Conservation (phyloP, 305 asterid genomes). For the Petunia hybrid region DNA sequence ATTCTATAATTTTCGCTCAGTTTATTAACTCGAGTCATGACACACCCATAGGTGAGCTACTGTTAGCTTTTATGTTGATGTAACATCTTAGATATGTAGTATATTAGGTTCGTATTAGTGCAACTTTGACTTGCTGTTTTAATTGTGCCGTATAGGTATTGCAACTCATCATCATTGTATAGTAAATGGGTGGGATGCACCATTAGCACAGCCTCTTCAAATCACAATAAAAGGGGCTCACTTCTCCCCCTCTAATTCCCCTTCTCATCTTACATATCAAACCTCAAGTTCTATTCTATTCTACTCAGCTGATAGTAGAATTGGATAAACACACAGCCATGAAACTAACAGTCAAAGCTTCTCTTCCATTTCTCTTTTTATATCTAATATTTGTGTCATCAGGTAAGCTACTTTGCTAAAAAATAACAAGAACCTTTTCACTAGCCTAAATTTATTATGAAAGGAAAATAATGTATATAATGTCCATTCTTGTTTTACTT, state of each 20-base stretch:
- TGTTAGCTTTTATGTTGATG: conserved; percentile 45
- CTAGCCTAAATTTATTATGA: neutral
- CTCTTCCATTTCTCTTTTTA: conserved; percentile 42
- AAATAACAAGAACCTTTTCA: neutral
- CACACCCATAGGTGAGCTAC: neutral
- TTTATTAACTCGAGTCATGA: too few species aligned
- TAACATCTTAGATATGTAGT: conserved; percentile 37
- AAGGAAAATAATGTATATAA: neutral
- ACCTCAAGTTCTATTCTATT: conserved; percentile 9
- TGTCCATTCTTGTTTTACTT: neutral
- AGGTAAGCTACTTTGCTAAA: conserved; percentile 45
- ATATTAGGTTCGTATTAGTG: conserved; percentile 42
- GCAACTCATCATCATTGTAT: conserved; percentile 72
- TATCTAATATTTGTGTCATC: conserved; percentile 55
- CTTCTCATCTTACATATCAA: conserved; percentile 36
- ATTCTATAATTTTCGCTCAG: neutral
- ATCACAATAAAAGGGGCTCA: conserved; percentile 52
- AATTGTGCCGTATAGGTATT: conserved; percentile 47
- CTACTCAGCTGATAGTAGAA: neutral
- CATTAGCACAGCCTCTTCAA: conserved; percentile 39
- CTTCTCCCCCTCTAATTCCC: conserved; percentile 32
- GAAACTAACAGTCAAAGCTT: conserved; percentile 48
- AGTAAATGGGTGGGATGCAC: conserved; percentile 37
- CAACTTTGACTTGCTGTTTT: conserved; percentile 68
- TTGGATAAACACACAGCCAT: conserved; percentile 36